Conservation (phyloP, 2,329 filamentous ascomycete genomes). For the Hypoxylon sp. region DNA sequence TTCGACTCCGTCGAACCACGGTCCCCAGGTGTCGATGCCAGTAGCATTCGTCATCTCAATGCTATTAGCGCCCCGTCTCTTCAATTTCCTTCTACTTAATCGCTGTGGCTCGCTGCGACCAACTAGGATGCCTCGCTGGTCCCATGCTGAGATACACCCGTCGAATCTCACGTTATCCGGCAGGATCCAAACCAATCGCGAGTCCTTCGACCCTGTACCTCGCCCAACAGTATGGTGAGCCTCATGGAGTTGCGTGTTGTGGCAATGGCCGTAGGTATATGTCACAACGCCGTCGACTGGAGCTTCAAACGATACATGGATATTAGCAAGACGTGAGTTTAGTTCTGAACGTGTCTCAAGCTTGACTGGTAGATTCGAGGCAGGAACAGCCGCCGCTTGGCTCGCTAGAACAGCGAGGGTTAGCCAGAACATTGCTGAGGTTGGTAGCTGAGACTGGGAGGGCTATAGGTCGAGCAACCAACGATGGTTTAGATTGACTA, state of each 20-base stretch:
- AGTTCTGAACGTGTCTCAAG: conserved; percentile 55
- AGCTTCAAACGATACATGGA: conserved; percentile 49
- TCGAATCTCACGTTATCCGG: conserved; percentile 51
- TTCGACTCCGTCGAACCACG: conserved; percentile 76
- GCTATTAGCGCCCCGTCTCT: conserved; percentile 46
- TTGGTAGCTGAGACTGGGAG: not conserved
- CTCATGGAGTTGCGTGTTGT: conserved; percentile 35
- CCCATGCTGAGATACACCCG: conserved; percentile 60
- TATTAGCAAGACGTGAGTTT: conserved; percentile 53
- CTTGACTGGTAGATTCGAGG: conserved; percentile 46
- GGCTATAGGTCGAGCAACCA: conserved; percentile 7
- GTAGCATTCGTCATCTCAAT: conserved; percentile 65
- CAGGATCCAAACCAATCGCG: conserved; percentile 54
- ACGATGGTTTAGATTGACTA: conserved; percentile 21
- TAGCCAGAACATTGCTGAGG: conserved; percentile 35
- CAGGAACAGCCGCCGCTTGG: conserved; percentile 22
- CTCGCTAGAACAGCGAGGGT: conserved; percentile 30
- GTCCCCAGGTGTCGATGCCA: conserved; percentile 63
- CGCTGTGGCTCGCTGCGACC: conserved; percentile 55
- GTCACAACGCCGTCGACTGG: conserved; percentile 49
- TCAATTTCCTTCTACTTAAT: conserved; percentile 47
- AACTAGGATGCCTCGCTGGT: conserved; percentile 48
- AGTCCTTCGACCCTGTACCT: conserved; percentile 41
- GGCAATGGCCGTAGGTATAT: conserved; percentile 54
- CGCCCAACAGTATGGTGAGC: conserved; percentile 50